Percentiles rank a stretch among this genome's conserved stretches.
Evolutionary conservation across 2,329 filamentous ascomycete species (phyloP).

Genomic region (Dryadomyces quercivorus): DNA sequence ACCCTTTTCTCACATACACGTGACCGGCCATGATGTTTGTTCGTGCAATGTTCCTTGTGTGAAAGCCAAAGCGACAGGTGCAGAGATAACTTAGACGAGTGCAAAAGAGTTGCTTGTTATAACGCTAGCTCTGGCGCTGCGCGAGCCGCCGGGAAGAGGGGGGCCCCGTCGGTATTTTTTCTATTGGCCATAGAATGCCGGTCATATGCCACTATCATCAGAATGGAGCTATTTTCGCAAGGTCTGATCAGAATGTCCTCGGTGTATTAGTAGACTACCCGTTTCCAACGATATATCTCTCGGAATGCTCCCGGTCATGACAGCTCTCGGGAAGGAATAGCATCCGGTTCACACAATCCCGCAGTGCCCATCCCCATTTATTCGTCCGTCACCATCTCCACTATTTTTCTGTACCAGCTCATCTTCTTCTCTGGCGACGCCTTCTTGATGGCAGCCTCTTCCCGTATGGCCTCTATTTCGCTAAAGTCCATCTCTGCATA

Average conservation of each 20-base stretch:
- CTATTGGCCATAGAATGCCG: too few relatives aligned
- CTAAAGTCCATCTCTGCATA: constrained; percentile 4
- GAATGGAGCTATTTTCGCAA: too few relatives aligned
- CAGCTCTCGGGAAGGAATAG: too few relatives aligned
- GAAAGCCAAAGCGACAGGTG: not conserved
- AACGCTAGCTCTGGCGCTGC: not conserved
- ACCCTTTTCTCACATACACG: not conserved
- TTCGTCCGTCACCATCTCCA: constrained; percentile 1
- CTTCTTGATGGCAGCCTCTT: not conserved
- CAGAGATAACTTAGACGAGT: not conserved
- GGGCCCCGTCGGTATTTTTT: too few relatives aligned
- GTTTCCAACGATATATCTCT: too few relatives aligned
- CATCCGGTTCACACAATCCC: too few relatives aligned
- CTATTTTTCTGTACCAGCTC: not conserved
- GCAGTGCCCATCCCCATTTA: too few relatives aligned
- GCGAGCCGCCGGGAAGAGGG: too few relatives aligned
- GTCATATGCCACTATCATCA: too few relatives aligned
- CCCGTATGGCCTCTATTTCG: constrained; percentile 1
- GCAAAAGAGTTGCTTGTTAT: not conserved
- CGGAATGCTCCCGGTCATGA: too few relatives aligned
- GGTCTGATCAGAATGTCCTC: too few relatives aligned
- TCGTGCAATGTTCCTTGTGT: not conserved
- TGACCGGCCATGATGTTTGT: not conserved
- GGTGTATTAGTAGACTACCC: too few relatives aligned
- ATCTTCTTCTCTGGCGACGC: not conserved